Evolutionary conservation across 2,329 filamentous ascomycete species (phyloP), one percentile per base, ranked within the genome.

Genomic region (Coniochaeta prunicola): DNA sequence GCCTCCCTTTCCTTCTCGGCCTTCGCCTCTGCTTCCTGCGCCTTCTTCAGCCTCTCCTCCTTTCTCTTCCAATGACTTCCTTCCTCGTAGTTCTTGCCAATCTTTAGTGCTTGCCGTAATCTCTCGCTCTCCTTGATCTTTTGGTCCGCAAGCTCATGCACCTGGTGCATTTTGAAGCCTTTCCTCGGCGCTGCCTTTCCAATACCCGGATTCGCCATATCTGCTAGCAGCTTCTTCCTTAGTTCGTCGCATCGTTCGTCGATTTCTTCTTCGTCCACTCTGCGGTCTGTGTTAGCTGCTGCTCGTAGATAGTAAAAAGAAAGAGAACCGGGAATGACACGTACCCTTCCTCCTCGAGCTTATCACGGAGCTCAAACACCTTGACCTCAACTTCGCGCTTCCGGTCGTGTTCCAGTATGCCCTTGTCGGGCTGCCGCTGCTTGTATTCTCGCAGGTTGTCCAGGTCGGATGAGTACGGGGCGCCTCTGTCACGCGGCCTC

Each of bases 41-140:
- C 71, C 58, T 73, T 75, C 57, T 77, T 76, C 56, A 81, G 58
- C 61, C 87, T 80, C 73, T 93, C 90, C 69, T 94, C 91, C 71
- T 96, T 89, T 63, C 85, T 87, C 75, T 84, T 87, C 90, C 91
- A 94, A 72, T 96, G 90, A 56, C 87, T 83, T 6, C 91, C 92
- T 72, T 96, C 91, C 69, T 93, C 87, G 67, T 94, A 94, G 71
- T 93, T 83, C 69, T 88, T 87, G 69, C 87, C 87, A 67, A 97
- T 96, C 56, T 92, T 92, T 64, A 99, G 79, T 8, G 94, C 94
- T 73, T 81, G 90, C 64, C 93, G 80, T 71, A 99, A 77, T 66
- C 90, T 83, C 76, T 97, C 92, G 73, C 89, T 96, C 80, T 99
- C 94, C 71, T 91, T 89, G 65, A 96, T 93, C 82, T 99, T 99